Base-by-base conservation (phyloP, 148 eudicot genomes). In the Simmondsia chinensis region DNA sequence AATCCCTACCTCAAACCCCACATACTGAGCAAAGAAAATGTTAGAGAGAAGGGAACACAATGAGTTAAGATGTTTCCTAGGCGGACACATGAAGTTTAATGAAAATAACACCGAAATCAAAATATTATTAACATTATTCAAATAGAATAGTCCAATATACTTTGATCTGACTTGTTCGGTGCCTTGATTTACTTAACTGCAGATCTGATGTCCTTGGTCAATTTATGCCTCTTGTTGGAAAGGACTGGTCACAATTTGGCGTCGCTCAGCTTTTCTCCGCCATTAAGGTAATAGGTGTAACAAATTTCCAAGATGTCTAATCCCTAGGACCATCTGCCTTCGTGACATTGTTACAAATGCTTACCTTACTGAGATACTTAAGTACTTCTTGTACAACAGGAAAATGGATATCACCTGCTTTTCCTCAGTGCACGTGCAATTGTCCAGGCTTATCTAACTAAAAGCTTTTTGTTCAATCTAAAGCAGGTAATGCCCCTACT, bases 151-250 rank as follows among this genome's bases (percentile, higher is more conserved):
- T n/a, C n/a, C n/a, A n/a, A n/a, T n/a, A n/a, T n/a, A n/a, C n/a
- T n/a, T n/a, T n/a, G n/a, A 7, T 11, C 12, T 19, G 16, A 27
- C 20, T 34, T 26, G 13, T 63, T 26, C 8, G 26, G 30, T 39
- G 33, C 29, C 9, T 35, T 39, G 28, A 30, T 36, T 44, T 55
- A 29, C 14, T 25, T 61, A 9, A 9, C 33, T 64, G 35, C 65
- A 91, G 99, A 77, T 91, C 99, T 39, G 99, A 91, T 69, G 99
- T 91, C 73, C 99, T 91, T 66, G 99, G 99, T 64, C 99, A 91
- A 46, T 82, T 91, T 65, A 86, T 86, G 99, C 99, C 96, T 48
- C 71, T 91, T 60, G 95, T 91, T 63, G 99, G 99, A 60, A 91
- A 76, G 66, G 99, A 91, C 63, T 91, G 99, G 99, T 76, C 96